These are phyloP conservation scores for Mycosphaerella sp. DNA, from an alignment of 2,329 filamentous ascomycete genomes.

Conservation along the genomic window DNA sequence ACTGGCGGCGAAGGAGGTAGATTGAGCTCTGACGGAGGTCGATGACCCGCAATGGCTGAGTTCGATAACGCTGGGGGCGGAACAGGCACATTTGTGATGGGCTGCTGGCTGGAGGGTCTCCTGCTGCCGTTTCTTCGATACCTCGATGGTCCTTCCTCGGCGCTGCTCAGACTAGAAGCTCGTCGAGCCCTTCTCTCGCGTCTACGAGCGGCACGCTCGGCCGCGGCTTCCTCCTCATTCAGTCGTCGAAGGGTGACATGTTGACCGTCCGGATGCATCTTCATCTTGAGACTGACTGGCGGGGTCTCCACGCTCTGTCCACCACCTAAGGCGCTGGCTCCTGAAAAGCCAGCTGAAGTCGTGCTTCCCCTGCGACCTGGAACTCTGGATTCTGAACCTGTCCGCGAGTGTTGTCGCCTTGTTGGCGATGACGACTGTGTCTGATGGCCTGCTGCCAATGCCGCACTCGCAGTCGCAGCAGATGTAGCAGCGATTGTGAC, in stretches of 20 bases:
- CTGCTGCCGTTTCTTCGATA: conserved; percentile 21
- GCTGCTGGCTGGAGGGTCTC: conserved; percentile 27
- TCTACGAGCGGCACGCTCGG: conserved; percentile 50
- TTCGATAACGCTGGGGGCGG: conserved; percentile 28
- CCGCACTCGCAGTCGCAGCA: conserved; percentile 19
- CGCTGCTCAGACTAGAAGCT: conserved; percentile 33
- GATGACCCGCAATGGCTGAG: conserved; percentile 18
- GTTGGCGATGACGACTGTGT: conserved; percentile 29
- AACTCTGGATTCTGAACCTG: conserved; percentile 16
- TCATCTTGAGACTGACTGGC: conserved; percentile 58
- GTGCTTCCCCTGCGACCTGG: conserved; percentile 15
- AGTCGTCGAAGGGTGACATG: conserved; percentile 57
- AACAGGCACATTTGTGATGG: conserved; percentile 28
- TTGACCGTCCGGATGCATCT: conserved; percentile 58
- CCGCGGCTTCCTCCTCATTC: conserved; percentile 56
- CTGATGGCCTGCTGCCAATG: conserved; percentile 23
- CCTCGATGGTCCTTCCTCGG: conserved; percentile 29
- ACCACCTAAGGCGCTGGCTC: conserved; percentile 17
- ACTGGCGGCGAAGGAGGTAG: conserved; percentile 26
- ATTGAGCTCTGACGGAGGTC: conserved; percentile 27
- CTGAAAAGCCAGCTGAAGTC: conserved; percentile 21
- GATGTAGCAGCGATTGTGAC: conserved; percentile 15
- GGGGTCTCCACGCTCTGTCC: conserved; percentile 40
- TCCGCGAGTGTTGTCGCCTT: conserved; percentile 11
- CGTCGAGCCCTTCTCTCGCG: conserved; percentile 40